Conservation (phyloP, 2,329 filamentous ascomycete genomes). For the Nothomitra cinnamomea region DNA sequence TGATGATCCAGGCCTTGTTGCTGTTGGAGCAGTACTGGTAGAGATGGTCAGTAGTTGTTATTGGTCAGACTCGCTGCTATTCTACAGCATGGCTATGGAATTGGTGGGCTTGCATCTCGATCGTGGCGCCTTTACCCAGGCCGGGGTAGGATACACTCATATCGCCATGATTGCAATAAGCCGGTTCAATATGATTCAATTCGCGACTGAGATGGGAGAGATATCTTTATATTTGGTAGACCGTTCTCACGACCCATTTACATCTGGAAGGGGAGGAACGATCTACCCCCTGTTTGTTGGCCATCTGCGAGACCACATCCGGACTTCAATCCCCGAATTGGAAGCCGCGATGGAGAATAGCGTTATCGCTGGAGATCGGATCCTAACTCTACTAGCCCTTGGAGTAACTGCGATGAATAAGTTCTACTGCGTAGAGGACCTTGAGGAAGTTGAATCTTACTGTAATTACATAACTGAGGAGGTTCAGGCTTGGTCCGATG, state of each 20-base stretch:
- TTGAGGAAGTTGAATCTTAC: conserved; percentile 51
- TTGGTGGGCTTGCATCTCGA: conserved; percentile 50
- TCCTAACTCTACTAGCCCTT: conserved; percentile 53
- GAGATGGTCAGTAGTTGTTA: conserved; percentile 55
- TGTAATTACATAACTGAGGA: conserved; percentile 59
- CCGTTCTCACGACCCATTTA: conserved; percentile 44
- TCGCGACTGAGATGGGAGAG: conserved; percentile 47
- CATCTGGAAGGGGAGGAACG: conserved; percentile 50
- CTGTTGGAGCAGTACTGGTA: conserved; percentile 41
- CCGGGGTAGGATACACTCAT: conserved; percentile 50
- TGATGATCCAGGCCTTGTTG: not conserved
- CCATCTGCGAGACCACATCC: conserved; percentile 48
- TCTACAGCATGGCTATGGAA: conserved; percentile 51
- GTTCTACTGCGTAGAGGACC: conserved; percentile 53
- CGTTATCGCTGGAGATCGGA: conserved; percentile 49
- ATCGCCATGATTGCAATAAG: conserved; percentile 49
- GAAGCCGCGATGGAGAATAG: conserved; percentile 51
- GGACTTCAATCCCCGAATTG: conserved; percentile 39
- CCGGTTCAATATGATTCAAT: conserved; percentile 53
- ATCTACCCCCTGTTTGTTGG: conserved; percentile 53
- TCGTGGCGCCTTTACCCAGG: conserved; percentile 49
- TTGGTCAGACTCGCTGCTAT: conserved; percentile 56
- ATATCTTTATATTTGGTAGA: conserved; percentile 48
- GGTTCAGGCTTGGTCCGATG: conserved; percentile 52
- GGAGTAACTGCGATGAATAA: conserved; percentile 49